phyloP scores from a whole-genome alignment of 1,284 basidiomycete species.

The Cutaneotrichosporon spelunceum region DNA sequence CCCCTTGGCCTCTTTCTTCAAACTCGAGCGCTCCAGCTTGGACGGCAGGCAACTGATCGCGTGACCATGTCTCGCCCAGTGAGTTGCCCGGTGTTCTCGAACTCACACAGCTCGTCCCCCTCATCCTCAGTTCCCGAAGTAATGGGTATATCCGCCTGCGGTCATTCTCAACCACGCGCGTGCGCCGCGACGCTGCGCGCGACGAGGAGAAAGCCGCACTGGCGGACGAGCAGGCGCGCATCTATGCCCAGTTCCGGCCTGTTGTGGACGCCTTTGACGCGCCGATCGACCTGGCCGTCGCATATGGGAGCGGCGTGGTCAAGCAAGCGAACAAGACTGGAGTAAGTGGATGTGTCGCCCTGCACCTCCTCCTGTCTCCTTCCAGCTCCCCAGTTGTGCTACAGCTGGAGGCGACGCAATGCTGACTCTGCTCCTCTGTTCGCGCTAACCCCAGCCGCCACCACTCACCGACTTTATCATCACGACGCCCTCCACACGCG shows the following conservation, averaged over 20 bases:
- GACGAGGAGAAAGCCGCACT: not conserved
- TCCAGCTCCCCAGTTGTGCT: no score
- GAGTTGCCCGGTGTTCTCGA: not conserved
- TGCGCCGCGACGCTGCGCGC: not conserved
- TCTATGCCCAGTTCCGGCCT: conserved; percentile 38
- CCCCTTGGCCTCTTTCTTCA: not conserved
- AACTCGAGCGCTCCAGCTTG: not conserved
- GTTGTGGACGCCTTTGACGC: conserved; percentile 39
- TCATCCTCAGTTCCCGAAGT: not conserved
- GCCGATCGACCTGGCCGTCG: conserved; percentile 47
- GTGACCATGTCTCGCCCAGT: conserved; percentile 13
- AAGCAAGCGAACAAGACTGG: conserved; percentile 42
- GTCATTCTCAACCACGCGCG: not conserved
- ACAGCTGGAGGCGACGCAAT: not conserved
- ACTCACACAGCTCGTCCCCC: not conserved
- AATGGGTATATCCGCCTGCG: conserved; percentile 5
- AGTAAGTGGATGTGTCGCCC: conserved; percentile 25
- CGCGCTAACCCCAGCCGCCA: conserved; percentile 26
- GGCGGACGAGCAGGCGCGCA: conserved; percentile 10
- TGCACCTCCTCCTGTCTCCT: no score
- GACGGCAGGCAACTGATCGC: conserved; percentile 1
- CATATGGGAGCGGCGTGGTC: conserved; percentile 50
- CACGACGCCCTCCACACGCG: conserved; percentile 82
- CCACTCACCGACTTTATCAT: conserved; percentile 96
- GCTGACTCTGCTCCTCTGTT: not conserved